Conservation (phyloP, 306 rosid species). For the Datisca glomerata region DNA sequence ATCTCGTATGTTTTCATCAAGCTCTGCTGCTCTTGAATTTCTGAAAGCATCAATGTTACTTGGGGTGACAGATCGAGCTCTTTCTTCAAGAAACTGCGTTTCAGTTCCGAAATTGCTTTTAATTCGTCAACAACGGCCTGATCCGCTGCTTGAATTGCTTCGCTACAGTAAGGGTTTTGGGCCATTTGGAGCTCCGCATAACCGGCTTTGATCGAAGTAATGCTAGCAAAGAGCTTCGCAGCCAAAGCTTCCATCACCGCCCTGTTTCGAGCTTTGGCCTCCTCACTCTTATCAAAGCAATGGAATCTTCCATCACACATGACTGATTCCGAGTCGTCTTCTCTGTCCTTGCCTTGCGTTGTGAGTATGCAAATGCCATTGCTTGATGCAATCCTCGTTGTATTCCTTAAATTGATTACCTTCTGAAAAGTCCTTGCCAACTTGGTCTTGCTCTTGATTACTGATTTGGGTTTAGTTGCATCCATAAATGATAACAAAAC, state of each 20-base stretch:
- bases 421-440: slow-evolving; percentile 43
- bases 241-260: slow-evolving; percentile 63
- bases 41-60: slow-evolving; percentile 63
- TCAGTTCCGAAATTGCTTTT: slow-evolving; percentile 47
- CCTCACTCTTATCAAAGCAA: slow-evolving; percentile 8
- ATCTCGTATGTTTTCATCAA: slow-evolving; percentile 68
- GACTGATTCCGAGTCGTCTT: slow-evolving; percentile 17
- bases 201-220: slow-evolving; percentile 70
- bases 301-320: no score
- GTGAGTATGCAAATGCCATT: slow-evolving; percentile 67
- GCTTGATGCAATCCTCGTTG: slow-evolving; percentile 40
- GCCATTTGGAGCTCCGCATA: slow-evolving; percentile 88
- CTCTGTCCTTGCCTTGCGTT: slow-evolving; percentile 28
- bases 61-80: slow-evolving; percentile 74
- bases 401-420: slow-evolving; percentile 36
- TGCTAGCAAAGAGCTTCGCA: slow-evolving; percentile 65
- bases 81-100: slow-evolving; percentile 37
- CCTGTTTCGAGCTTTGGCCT: slow-evolving; percentile 23
- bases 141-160: slow-evolving; percentile 55
- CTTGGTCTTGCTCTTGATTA: slow-evolving; percentile 32
- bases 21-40: slow-evolving; percentile 78
- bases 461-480: slow-evolving; percentile 41
- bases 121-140: slow-evolving; percentile 65
- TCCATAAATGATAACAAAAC: no score
- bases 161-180: slow-evolving; percentile 54